These are phyloP conservation scores for Hypoxylon fuscum DNA, from an alignment of 495 filamentous ascomycete genomes.

Conservation along the genomic window DNA sequence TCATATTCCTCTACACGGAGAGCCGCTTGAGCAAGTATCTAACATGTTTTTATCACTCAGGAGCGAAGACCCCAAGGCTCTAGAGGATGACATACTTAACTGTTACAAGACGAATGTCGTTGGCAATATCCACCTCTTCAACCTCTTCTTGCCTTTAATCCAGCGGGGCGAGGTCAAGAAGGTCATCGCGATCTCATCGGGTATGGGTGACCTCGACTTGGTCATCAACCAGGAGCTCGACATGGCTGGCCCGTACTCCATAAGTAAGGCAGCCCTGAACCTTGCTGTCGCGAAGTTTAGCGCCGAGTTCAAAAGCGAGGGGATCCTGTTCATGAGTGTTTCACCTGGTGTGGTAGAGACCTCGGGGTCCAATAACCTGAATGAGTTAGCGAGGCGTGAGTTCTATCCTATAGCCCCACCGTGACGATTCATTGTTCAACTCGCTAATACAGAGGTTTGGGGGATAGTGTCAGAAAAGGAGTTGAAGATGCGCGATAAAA, in stretches of 20 bases:
- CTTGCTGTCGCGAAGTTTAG: constrained; percentile 55
- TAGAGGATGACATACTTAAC: constrained; percentile 42
- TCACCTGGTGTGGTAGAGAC: constrained; percentile 60
- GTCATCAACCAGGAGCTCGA: constrained; percentile 39
- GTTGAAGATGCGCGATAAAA: constrained; percentile 28
- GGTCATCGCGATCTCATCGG: constrained; percentile 62
- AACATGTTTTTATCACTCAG: constrained; percentile 27
- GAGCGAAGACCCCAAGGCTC: constrained; percentile 34
- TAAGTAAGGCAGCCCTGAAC: constrained; percentile 57
- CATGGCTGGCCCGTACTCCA: constrained; percentile 40
- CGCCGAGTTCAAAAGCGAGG: constrained; percentile 57
- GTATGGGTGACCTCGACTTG: constrained; percentile 51
- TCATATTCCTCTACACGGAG: not conserved
- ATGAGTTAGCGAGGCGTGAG: constrained; percentile 30
- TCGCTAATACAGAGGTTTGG: too few relatives aligned
- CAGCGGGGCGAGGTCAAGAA: constrained; percentile 62
- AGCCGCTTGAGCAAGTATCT: not conserved
- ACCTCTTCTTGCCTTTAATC: constrained; percentile 64
- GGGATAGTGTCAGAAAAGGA: constrained; percentile 54
- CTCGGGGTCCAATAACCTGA: constrained; percentile 9
- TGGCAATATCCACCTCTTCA: constrained; percentile 61
- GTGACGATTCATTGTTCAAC: not conserved
- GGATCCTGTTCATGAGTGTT: constrained; percentile 60
- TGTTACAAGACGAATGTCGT: constrained; percentile 55
- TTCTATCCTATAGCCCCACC: not conserved